Evolutionary conservation across 805 yeast species (phyloP).

Genomic region (Candida nanaspora): DNA sequence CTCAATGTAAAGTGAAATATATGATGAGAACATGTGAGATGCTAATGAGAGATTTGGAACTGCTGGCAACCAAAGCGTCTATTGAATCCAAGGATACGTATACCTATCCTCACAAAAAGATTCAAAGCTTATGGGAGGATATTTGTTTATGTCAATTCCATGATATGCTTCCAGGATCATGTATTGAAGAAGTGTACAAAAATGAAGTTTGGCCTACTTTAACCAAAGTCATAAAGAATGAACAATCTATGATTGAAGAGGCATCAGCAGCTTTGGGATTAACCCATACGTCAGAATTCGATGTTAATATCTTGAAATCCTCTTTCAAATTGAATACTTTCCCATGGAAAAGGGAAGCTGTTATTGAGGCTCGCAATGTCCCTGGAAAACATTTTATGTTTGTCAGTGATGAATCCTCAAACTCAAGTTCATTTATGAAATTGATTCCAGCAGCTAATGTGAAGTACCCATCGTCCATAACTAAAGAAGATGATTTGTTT

Average conservation of each 20-base stretch:
- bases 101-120: constrained; percentile 62
- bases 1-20: constrained; percentile 82
- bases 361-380: constrained; percentile 31
- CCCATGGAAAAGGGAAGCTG: constrained; percentile 48
- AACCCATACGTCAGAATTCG: constrained; percentile 4
- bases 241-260: constrained; percentile 42
- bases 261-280: constrained; percentile 40
- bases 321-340: constrained; percentile 41
- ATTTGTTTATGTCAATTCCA: constrained; percentile 90
- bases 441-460: constrained; percentile 15
- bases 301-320: constrained; percentile 1
- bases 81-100: constrained; percentile 39
- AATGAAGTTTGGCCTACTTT: constrained; percentile 84
- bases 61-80: constrained; percentile 72
- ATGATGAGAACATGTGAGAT: constrained; percentile 72
- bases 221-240: constrained; percentile 43
- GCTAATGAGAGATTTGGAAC: constrained; percentile 79
- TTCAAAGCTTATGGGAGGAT: constrained; percentile 79
- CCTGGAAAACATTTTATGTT: constrained; percentile 5
- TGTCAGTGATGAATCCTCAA: constrained; percentile 1
- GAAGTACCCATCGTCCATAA: constrained; percentile 43
- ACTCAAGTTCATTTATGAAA: constrained; percentile 12
- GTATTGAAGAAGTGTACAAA: constrained; percentile 87
- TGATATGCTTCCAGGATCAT: constrained; percentile 96
- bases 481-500: constrained; percentile 32